These are phyloP conservation scores for Crotalaria pallida DNA, from an alignment of 306 rosid species.

Conservation along the genomic window DNA sequence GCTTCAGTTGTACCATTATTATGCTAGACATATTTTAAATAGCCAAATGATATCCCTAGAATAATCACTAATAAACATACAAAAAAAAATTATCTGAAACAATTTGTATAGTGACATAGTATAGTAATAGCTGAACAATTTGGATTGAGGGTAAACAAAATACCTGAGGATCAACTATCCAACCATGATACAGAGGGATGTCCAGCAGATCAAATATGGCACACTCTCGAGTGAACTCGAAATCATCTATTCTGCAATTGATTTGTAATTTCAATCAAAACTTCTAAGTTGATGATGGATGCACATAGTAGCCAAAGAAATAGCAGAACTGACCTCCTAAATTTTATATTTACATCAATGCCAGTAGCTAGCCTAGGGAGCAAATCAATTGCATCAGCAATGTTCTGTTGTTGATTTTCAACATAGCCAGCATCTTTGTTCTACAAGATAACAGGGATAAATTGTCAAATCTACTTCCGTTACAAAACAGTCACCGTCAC, in stretches of 20 bases:
- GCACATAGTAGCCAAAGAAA: constrained; percentile 3
- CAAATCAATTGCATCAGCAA: constrained; percentile 94
- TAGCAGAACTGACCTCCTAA: constrained; percentile 56
- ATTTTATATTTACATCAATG: constrained; percentile 93
- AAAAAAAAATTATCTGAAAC: background rate
- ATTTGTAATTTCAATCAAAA: constrained; percentile 24
- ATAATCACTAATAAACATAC: background rate
- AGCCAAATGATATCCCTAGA: background rate
- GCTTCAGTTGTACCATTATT: background rate
- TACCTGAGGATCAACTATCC: constrained; percentile 97
- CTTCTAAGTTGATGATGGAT: constrained; percentile 16
- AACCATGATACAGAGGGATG: constrained; percentile 96
- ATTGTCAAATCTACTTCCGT: constrained; percentile 14
- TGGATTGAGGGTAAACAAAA: constrained; percentile 18
- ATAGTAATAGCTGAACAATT: background rate
- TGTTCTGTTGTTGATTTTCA: constrained; percentile 90
- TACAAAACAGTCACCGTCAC: constrained; percentile 7
- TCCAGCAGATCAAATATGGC: constrained; percentile 97
- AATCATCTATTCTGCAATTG: constrained; percentile 78
- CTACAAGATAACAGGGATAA: constrained; percentile 36
- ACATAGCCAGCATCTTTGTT: constrained; percentile 84
- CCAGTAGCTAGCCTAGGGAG: constrained; percentile 98
- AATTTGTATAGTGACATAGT: too few relatives aligned
- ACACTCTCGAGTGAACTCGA: constrained; percentile 96
- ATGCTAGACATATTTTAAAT: background rate